Evolutionary conservation across 805 yeast species (phyloP), one percentile per base, ranked within the genome.

Genomic region (Brettanomyces naardenensis): DNA sequence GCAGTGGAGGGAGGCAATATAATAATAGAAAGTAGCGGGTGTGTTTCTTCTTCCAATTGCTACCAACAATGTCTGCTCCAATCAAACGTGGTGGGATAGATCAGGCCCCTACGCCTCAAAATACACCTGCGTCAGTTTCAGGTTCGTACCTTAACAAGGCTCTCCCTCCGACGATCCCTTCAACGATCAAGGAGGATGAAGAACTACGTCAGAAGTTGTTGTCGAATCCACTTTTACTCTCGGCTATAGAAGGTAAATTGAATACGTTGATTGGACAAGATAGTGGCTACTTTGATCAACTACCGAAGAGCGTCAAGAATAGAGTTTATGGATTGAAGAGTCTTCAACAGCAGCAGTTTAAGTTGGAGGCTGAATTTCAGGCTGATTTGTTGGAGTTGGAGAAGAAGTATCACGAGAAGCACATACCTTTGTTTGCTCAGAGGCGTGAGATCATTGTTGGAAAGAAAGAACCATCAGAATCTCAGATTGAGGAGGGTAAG

Each of bases 101-200:
- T 45, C 77, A 79, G 53, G 97, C 98, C 5, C 98, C 98, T 32
- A 92, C 98, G 1, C 98, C 98, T 4, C 98, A 92, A 58, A 92
- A 92, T 70, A 92, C 98, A 1, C 98, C 98, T 13, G 85, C 97
- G 3, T 78, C 90, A 26, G 84, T 81, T 27, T 71, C 86, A 30
- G 78, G 77, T 44, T 80, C 89, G 18, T 84, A 78, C 55, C 65
- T 87, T 59, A 40, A 43, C 4, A 77, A 73, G 56, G 66, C 71
- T 39, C 70, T 69, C 36, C 71, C 75, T 48, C 78, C 80, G 17
- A 62, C 69, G 23, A 74, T 78, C 36, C 78, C 86, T 20, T 62
- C 68, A 37, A 86, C 95, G 31, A 85, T 85, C 54, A 72, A 69
- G 46, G 95, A 88, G 57, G 83, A 76, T 46, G 80, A 65, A 35